Conservation (phyloP, 2,329 filamentous ascomycete genomes). For the Aotearoamyces nothofagi region DNA sequence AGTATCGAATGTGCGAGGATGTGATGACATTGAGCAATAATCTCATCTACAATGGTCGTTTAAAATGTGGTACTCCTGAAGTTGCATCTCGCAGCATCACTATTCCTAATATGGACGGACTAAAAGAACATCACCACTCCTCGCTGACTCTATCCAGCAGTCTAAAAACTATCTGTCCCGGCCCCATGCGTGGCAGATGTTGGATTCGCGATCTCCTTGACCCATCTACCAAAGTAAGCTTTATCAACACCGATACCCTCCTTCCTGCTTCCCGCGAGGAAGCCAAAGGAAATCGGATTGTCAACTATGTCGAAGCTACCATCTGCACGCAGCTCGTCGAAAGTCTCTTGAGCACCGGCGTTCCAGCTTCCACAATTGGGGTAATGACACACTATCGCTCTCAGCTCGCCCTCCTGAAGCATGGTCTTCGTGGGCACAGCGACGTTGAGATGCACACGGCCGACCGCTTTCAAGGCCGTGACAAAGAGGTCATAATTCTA, state of each 20-base stretch:
- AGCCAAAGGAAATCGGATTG: conserved; percentile 68
- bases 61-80: conserved; percentile 74
- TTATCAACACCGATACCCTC: conserved; percentile 78
- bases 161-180: conserved; percentile 39
- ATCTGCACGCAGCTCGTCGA: conserved; percentile 71
- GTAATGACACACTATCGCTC: conserved; percentile 96
- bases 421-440: conserved; percentile 44
- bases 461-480: conserved; percentile 89
- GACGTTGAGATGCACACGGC: conserved; percentile 91
- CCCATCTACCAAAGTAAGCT: conserved; percentile 60
- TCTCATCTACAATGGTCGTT: conserved; percentile 78
- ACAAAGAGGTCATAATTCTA: conserved; percentile 85
- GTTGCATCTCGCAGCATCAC: conserved; percentile 55
- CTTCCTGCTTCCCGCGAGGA: conserved; percentile 51
- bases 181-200: conserved; percentile 33
- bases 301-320: conserved; percentile 71
- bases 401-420: conserved; percentile 71
- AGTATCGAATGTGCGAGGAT: conserved; percentile 97
- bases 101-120: conserved; percentile 48
- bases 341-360: conserved; percentile 58
- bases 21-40: conserved; percentile 90
- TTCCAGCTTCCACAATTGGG: conserved; percentile 65
- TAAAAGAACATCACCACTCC: conserved; percentile 43
- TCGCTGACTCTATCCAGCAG: conserved; percentile 26
- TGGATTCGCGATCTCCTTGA: conserved; percentile 64